Percentiles rank a stretch among this genome's conserved stretches.
phyloP scores from a whole-genome alignment of 257 asterid genomes.

The Schizonepeta tenuifolia region DNA sequence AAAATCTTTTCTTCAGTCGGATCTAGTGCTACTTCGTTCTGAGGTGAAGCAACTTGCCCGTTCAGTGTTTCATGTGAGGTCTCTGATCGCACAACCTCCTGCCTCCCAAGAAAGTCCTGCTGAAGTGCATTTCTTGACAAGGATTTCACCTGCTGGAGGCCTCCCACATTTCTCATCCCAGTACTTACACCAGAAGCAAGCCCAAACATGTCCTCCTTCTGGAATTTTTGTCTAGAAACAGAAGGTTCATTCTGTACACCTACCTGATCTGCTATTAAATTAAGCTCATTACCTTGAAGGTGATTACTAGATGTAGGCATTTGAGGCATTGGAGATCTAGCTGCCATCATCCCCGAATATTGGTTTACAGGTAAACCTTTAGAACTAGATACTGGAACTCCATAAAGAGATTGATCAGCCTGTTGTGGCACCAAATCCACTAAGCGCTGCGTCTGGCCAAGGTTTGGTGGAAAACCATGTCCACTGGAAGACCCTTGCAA shows the following conservation, averaged over 20 bases:
- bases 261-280: constrained; percentile 49
- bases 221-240: constrained; percentile 50
- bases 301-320: constrained; percentile 46
- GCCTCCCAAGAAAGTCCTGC: constrained; percentile 44
- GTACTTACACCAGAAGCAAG: constrained; percentile 38
- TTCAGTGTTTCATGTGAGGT: constrained; percentile 44
- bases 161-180: constrained; percentile 39
- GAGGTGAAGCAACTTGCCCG: constrained; percentile 40
- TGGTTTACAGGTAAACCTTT: constrained; percentile 60
- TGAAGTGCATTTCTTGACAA: constrained; percentile 44
- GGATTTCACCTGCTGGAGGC: constrained; percentile 51
- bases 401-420: constrained; percentile 81
- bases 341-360: constrained; percentile 53
- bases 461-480: constrained; percentile 49
- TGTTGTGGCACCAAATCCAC: constrained; percentile 63
- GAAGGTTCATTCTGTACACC: constrained; percentile 45
- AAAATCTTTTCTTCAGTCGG: constrained; percentile 79
- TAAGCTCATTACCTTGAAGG: constrained; percentile 51
- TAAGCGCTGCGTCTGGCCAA: constrained; percentile 52
- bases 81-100: constrained; percentile 42
- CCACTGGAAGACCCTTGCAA: constrained; percentile 65
- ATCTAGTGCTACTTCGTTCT: constrained; percentile 60
- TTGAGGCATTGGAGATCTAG: constrained; percentile 56
- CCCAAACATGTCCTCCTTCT: constrained; percentile 48
- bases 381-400: constrained; percentile 79